Evolutionary conservation across 345 rosid species (phyloP).

Genomic region (Toxicodendron radicans): DNA sequence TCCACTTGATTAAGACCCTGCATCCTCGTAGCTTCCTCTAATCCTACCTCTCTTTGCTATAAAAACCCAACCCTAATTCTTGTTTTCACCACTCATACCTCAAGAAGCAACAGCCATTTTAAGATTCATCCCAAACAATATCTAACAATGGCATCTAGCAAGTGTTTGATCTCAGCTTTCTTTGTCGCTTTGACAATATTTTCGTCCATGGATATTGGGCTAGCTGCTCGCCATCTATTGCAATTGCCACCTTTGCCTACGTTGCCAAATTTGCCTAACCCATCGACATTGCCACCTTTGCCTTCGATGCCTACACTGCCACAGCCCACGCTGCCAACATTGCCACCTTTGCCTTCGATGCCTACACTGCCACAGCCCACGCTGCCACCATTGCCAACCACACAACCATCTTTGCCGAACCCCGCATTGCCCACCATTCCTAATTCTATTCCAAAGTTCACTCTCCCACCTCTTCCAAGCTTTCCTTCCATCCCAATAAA

Average conservation of each 20-base stretch:
- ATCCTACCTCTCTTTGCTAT: too few relatives aligned
- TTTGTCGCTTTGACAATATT: constrained; percentile 11
- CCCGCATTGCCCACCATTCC: constrained; percentile 10
- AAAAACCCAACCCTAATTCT: too few relatives aligned
- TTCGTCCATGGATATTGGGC: constrained; percentile 10
- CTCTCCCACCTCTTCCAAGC: neutral
- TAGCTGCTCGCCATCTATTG: constrained; percentile 23
- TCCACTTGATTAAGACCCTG: too few relatives aligned
- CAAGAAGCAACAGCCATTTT: too few relatives aligned
- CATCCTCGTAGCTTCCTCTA: too few relatives aligned
- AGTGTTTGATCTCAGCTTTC: too few relatives aligned
- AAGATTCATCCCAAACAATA: too few relatives aligned
- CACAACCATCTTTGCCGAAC: neutral
- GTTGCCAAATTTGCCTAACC: neutral
- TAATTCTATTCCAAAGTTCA: constrained; percentile 6
- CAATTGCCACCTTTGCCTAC: constrained; percentile 6
- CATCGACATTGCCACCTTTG: neutral
- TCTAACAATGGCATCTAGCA: too few relatives aligned
- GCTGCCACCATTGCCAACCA: constrained; percentile 18
- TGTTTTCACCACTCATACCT: too few relatives aligned
- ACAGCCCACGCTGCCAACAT: neutral
- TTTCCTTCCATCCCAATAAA: neutral
- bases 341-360: neutral
- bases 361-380: constrained; percentile 5
- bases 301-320: too few relatives aligned